Evolutionary conservation across 345 rosid genomes (phyloP).

Genomic region (Bruguiera gymnorhiza): DNA sequence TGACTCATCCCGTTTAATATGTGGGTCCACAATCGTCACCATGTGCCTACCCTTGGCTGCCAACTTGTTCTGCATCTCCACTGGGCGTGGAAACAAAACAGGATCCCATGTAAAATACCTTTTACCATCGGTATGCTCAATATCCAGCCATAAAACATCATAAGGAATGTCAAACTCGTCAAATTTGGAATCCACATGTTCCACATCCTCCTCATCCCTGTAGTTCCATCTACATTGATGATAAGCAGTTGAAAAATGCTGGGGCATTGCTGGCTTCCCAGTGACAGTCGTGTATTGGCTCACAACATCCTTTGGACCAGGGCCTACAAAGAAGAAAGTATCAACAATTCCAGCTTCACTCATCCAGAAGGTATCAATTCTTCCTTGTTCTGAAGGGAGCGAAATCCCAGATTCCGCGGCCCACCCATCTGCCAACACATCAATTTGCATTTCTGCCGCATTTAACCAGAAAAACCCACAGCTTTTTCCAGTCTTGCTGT

Average conservation of each 20-base stretch:
- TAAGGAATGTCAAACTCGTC: slow-evolving; percentile 97
- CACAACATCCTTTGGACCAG: slow-evolving; percentile 85
- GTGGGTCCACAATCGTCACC: slow-evolving; percentile 99
- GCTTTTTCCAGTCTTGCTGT: slow-evolving; percentile 65
- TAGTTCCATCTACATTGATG: slow-evolving; percentile 99
- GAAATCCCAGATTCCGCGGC: slow-evolving; percentile 68
- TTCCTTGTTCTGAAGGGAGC: slow-evolving; percentile 53
- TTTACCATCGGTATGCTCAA: slow-evolving; percentile 95
- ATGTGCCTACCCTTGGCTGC: slow-evolving; percentile 87
- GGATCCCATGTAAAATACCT: slow-evolving; percentile 94
- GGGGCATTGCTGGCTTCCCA: slow-evolving; percentile 90
- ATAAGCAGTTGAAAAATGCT: slow-evolving; percentile 78
- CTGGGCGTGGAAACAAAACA: slow-evolving; percentile 76
- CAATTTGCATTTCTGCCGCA: slow-evolving; percentile 99
- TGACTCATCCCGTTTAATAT: slow-evolving; percentile 86
- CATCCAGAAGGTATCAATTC: slow-evolving; percentile 91
- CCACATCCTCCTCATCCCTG: slow-evolving; percentile 98
- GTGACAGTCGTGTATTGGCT: slow-evolving; percentile 79
- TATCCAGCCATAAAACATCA: slow-evolving; percentile 97
- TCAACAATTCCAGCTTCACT: slow-evolving; percentile 97
- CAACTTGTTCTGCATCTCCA: slow-evolving; percentile 85
- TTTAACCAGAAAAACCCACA: slow-evolving; percentile 95
- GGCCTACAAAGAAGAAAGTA: slow-evolving; percentile 84
- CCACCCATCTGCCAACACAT: slow-evolving; percentile 88
- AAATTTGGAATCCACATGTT: slow-evolving; percentile 83